Evolutionary conservation across 164 flowering plant genomes (phyloP).

Genomic region (Malania oleifera): DNA sequence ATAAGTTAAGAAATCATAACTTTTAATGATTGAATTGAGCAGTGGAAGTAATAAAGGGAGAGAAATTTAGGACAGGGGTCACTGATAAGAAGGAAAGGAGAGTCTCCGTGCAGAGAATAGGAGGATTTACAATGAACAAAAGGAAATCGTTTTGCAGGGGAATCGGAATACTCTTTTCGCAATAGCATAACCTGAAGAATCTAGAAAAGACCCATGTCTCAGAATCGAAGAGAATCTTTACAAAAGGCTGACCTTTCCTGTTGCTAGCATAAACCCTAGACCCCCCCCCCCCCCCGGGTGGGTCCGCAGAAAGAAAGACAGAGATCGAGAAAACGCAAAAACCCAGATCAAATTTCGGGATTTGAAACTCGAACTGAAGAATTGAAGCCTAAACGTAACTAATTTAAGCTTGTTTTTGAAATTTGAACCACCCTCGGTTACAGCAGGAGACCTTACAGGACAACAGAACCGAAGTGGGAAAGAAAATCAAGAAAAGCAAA

Average conservation of each 20-base stretch:
- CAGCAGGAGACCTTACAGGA: neutral
- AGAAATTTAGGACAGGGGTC: neutral
- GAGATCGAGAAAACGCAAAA: slow-evolving; percentile 5
- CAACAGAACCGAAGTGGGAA: neutral
- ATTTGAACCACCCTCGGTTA: no score
- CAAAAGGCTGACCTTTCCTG: neutral
- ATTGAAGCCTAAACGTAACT: neutral
- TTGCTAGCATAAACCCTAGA: slow-evolving; percentile 3
- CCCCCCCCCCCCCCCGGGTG: no score
- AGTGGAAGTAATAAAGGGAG: neutral
- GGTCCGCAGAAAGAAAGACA: no score
- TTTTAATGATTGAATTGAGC: no score
- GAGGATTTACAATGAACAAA: slow-evolving; percentile 11
- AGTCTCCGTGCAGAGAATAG: slow-evolving; percentile 2
- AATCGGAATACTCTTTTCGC: slow-evolving; percentile 28
- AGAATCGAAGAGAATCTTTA: slow-evolving; percentile 25
- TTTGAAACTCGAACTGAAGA: neutral
- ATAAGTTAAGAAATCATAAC: no score
- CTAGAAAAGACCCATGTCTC: slow-evolving; percentile 13
- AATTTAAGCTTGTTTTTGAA: no score
- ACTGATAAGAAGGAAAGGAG: neutral
- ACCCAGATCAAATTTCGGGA: slow-evolving; percentile 4
- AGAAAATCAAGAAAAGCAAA: neutral
- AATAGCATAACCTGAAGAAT: slow-evolving; percentile 21
- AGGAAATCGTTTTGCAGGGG: slow-evolving; percentile 18